These are phyloP conservation scores for Pochonia chlamydosporia DNA, from an alignment of 2,329 filamentous ascomycete genomes.

Conservation along the genomic window DNA sequence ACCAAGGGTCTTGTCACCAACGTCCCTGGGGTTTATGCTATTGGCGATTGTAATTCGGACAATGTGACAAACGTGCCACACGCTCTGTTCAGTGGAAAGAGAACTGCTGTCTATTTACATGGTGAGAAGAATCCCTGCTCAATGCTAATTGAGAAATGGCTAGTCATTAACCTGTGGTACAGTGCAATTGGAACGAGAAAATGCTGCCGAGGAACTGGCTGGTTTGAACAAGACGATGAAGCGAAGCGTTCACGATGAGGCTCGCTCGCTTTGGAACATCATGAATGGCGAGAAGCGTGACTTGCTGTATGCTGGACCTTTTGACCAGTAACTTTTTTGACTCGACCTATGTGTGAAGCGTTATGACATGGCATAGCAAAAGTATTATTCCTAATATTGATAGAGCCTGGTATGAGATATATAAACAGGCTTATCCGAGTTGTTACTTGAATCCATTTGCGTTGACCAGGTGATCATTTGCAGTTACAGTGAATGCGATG, in stretches of 20 bases:
- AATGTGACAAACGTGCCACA: constrained; percentile 56
- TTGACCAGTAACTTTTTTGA: not conserved
- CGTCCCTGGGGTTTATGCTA: constrained; percentile 47
- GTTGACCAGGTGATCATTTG: too few species aligned
- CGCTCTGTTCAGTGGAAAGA: constrained; percentile 54
- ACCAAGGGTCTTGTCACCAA: constrained; percentile 44
- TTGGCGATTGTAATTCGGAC: constrained; percentile 56
- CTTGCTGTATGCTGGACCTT: constrained; percentile 36
- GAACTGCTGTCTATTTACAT: constrained; percentile 50
- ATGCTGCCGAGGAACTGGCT: constrained; percentile 25
- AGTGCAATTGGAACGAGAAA: constrained; percentile 38
- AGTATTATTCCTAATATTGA: too few species aligned
- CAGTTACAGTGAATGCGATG: too few species aligned
- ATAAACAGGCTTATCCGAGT: too few species aligned
- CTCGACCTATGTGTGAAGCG: too few species aligned
- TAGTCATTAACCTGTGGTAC: not conserved
- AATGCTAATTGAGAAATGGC: not conserved
- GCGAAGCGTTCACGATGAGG: constrained; percentile 26
- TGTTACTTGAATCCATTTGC: too few species aligned
- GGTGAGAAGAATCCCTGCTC: constrained; percentile 30
- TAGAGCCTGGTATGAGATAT: too few species aligned
- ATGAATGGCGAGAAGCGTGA: constrained; percentile 38
- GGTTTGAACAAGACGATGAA: constrained; percentile 14
- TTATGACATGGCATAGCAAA: too few species aligned
- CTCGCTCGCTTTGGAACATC: constrained; percentile 37